Evolutionary conservation across 176 grass and related monocot genomes (phyloP).

Genomic region (Raddia guianensis): DNA sequence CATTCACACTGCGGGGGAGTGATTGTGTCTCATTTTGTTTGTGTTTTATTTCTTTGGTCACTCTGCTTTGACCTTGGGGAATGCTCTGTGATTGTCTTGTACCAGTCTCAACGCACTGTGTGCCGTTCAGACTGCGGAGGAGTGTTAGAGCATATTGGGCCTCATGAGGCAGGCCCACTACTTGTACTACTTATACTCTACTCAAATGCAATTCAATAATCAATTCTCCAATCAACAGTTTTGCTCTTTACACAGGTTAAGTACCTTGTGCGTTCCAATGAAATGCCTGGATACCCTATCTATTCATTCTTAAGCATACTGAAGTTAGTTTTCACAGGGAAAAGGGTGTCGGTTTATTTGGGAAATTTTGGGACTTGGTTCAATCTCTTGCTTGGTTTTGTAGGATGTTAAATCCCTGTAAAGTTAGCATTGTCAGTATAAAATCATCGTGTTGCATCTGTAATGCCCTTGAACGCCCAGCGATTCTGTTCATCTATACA

Average conservation of each 20-base stretch:
- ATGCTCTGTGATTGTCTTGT: no score
- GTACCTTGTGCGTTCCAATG: background rate
- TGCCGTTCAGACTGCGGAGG: no score
- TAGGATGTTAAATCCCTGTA: background rate
- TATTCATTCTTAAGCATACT: background rate
- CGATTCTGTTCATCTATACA: background rate
- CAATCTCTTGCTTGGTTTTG: background rate
- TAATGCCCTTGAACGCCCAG: background rate
- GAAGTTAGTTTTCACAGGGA: background rate
- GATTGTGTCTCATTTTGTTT: no score
- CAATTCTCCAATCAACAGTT: background rate
- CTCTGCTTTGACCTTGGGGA: no score
- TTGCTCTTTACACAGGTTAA: slow-evolving; percentile 2
- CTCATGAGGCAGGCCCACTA: no score
- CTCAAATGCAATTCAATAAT: no score
- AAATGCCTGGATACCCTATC: background rate
- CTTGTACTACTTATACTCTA: no score
- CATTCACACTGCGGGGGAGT: no score
- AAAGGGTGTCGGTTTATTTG: background rate
- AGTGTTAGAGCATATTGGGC: no score
- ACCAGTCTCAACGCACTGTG: no score
- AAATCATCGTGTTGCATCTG: background rate
- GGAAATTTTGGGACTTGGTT: background rate
- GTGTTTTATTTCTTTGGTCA: no score
- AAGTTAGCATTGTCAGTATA: background rate